Percentiles rank a stretch among this genome's conserved stretches.
Evolutionary conservation across 83 land plant genomes (phyloP).

Genomic region (Picea mariana): DNA sequence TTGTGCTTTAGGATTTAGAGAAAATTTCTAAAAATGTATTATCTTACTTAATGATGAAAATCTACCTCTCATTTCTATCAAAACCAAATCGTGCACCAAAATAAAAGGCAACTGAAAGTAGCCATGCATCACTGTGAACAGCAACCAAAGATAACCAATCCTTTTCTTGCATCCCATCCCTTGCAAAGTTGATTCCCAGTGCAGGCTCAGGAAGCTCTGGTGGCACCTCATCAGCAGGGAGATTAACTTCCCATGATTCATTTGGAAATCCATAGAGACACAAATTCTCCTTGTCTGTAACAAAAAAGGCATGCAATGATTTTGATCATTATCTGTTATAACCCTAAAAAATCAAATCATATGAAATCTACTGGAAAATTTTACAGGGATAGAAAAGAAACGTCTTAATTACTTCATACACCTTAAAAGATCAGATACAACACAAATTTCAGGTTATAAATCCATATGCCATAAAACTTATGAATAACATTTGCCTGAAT

Average conservation of each 20-base stretch:
- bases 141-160: slow-evolving; percentile 67
- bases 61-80: slow-evolving; percentile 37
- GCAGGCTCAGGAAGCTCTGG: slow-evolving; percentile 75
- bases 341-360: neutral
- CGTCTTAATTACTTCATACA: neutral
- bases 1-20: neutral
- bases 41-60: neutral
- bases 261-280: slow-evolving; percentile 61
- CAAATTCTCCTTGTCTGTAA: slow-evolving; percentile 57
- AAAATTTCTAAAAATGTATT: neutral
- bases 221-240: slow-evolving; percentile 66
- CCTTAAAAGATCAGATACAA: neutral
- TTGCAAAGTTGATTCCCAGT: slow-evolving; percentile 64
- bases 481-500: neutral
- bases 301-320: neutral
- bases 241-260: slow-evolving; percentile 58
- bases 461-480: neutral
- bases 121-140: slow-evolving; percentile 72
- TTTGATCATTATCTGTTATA: neutral
- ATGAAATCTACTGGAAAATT: neutral
- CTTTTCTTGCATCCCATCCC: slow-evolving; percentile 69
- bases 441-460: neutral
- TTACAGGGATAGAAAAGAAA: neutral
- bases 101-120: slow-evolving; percentile 58
- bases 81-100: slow-evolving; percentile 48